These are phyloP conservation scores for Solanum hybrid DNA, from an alignment of 305 asterid species.

Conservation along the genomic window DNA sequence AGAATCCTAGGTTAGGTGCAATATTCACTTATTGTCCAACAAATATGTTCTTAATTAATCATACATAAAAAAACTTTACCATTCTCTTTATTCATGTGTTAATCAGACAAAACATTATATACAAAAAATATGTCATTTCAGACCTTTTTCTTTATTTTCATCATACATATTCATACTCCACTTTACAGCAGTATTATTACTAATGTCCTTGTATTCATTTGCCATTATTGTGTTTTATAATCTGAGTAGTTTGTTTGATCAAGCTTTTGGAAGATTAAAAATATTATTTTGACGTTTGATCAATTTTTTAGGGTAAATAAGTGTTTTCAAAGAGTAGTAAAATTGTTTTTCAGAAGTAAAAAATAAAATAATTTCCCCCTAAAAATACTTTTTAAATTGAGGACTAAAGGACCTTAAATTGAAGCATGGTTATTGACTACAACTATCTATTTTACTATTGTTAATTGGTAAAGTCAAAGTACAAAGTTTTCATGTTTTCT, in stretches of 20 bases:
- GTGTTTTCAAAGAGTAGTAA: neutral
- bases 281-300: too few relatives aligned
- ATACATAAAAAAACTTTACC: neutral
- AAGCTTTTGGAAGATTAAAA: too few relatives aligned
- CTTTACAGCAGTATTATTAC: neutral
- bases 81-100: neutral
- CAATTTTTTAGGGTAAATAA: too few relatives aligned
- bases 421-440: neutral
- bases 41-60: neutral
- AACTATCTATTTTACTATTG: neutral
- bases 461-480: neutral
- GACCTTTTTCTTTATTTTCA: neutral
- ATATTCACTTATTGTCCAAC: neutral
- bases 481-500: neutral
- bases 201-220: neutral
- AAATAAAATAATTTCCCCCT: neutral
- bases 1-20: conserved; percentile 1
- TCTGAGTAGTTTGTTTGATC: neutral
- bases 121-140: neutral
- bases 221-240: neutral
- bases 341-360: neutral
- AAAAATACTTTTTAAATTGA: neutral
- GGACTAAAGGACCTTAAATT: neutral
- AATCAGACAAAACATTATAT: neutral
- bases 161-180: neutral